These are phyloP conservation scores for Saitozyma podzolica DNA, from an alignment of 768 basidiomycete species.

Conservation along the genomic window DNA sequence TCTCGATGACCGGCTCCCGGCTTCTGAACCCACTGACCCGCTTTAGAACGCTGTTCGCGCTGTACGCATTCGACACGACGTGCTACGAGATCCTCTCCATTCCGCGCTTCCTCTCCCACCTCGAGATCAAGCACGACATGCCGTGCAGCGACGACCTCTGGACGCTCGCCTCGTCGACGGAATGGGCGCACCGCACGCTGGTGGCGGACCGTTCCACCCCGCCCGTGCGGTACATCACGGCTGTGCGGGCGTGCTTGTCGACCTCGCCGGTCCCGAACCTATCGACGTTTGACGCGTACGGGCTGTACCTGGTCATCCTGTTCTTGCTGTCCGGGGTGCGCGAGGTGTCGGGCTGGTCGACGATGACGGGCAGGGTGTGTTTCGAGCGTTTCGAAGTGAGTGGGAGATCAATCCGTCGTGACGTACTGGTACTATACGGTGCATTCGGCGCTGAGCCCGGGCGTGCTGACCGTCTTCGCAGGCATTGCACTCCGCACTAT, in stretches of 20 bases:
- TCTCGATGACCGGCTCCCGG: too few species aligned
- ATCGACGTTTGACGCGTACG: constrained; percentile 7
- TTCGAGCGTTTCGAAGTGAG: constrained; percentile 38
- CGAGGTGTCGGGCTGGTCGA: constrained; percentile 42
- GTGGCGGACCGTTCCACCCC: background rate
- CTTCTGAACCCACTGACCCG: constrained; percentile 41
- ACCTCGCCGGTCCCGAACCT: background rate
- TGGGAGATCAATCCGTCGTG: background rate
- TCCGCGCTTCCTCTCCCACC: constrained; percentile 36
- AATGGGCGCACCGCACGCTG: constrained; percentile 34
- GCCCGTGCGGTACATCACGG: constrained; percentile 16
- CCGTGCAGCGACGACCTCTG: constrained; percentile 26
- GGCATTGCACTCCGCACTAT: too few species aligned
- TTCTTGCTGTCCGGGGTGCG: constrained; percentile 31
- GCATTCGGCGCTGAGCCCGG: too few species aligned
- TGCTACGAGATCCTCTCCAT: constrained; percentile 38
- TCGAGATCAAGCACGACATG: constrained; percentile 44
- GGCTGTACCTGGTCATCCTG: constrained; percentile 21
- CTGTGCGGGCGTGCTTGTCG: constrained; percentile 17
- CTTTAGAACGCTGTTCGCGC: constrained; percentile 25
- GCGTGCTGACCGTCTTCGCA: too few species aligned
- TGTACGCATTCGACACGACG: constrained; percentile 30
- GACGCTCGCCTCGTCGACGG: constrained; percentile 6
- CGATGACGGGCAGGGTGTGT: constrained; percentile 36
- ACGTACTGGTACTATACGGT: too few species aligned